Base-by-base conservation (phyloP, 2,329 filamentous ascomycete species). In the Fusarium nisikadoi region DNA sequence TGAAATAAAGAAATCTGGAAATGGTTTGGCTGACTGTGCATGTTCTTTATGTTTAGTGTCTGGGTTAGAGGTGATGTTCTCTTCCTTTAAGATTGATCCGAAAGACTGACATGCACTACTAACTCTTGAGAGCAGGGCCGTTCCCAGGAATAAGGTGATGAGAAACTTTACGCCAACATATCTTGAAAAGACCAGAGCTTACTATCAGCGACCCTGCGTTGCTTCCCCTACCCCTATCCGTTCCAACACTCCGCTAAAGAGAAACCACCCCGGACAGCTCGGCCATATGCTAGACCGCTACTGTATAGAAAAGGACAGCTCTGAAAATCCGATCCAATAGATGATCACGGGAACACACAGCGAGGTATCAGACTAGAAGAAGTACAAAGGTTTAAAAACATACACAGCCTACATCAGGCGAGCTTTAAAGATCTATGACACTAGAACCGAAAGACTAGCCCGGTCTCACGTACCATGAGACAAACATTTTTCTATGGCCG, bases 241-340 rank as follows among this genome's bases (percentile, higher is more conserved):
- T 52, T 9, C 11, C 31, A 20, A 25, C 10, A 10, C 17, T 25
- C 23, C 12, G 7, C 5, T 17, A 13, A 52, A 36, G 17, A 25
- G 3, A 20, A 11, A 36, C 8, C 4, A 27, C 12, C 19, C 13
- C 16, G 2, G 1, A 27, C 5, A 4, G 5, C 20, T 36, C 17
- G 23, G 14, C 3, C 6, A 23, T 35, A 25, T 12, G 6, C 6
- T 7, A 19, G 23, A n/a, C 4, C 3, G 8, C 31, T 50, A 14
- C 8, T 8, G 9, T 6, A 2, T n/a, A n/a, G 9, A 36, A 36
- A 36, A 36, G 9, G 17, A 7, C 9, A 17, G 11, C 17, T 36
- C 35, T 19, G 19, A 10, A 1, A 11, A 36, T 19, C 35, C 8
- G 3, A 11, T 11, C 19, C 20, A 39, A n/a, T 13, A 13, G 12